Evolutionary conservation across 169 alveolate species (phyloP).

Genomic region (Plasmodium sp.): DNA sequence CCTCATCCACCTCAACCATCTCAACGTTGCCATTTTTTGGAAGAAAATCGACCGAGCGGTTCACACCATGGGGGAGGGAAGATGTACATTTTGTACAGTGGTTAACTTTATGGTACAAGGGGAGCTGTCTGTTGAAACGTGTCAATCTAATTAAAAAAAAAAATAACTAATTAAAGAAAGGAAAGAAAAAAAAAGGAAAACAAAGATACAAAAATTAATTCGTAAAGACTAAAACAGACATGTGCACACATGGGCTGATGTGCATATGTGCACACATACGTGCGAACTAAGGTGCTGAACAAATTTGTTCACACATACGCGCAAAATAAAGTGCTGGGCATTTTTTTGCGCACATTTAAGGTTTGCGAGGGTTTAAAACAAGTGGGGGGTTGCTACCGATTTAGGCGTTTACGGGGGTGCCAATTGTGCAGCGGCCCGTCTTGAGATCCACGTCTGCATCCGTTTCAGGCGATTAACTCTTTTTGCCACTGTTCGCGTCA

Average conservation of each 20-base stretch:
- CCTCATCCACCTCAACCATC: neutral
- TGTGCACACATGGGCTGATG: neutral
- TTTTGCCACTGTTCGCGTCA: neutral
- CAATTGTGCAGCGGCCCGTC: neutral
- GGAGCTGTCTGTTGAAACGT: neutral
- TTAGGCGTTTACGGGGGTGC: neutral
- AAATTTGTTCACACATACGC: neutral
- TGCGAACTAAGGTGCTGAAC: neutral
- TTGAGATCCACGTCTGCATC: neutral
- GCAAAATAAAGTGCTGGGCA: neutral
- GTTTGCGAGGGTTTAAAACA: neutral
- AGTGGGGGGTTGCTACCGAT: neutral
- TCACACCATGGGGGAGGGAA: neutral
- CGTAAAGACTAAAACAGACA: neutral
- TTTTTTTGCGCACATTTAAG: neutral
- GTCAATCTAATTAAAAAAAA: neutral
- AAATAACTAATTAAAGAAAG: neutral
- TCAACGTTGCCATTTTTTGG: neutral
- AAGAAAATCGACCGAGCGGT: neutral
- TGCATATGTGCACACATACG: neutral
- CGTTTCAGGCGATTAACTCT: neutral
- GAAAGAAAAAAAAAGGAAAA: neutral
- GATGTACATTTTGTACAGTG: neutral
- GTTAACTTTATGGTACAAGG: neutral
- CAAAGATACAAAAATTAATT: neutral